Evolutionary conservation across 208 protist genomes (phyloP).

Genomic region (Sergeia podlipaevii): DNA sequence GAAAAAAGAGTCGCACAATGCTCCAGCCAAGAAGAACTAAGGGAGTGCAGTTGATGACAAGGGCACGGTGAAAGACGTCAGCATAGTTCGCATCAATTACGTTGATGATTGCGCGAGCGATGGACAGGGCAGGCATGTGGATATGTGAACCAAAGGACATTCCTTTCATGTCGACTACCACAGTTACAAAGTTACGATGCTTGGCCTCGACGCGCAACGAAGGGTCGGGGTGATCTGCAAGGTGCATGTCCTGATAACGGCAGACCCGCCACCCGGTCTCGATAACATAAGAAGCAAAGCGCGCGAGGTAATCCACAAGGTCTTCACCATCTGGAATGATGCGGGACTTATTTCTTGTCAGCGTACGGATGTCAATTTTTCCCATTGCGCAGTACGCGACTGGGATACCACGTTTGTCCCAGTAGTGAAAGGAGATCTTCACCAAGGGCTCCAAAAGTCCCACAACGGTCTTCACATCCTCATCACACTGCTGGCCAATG

Average conservation of each 20-base stretch:
- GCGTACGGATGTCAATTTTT: no score
- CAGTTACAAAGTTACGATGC: conserved; percentile 21
- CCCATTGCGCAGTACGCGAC: no score
- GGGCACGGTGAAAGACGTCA: conserved; percentile 41
- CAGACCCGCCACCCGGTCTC: conserved; percentile 37
- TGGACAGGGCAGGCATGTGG: conserved; percentile 14
- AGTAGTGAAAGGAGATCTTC: conserved; percentile 61
- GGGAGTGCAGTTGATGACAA: conserved; percentile 45
- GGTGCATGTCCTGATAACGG: conserved; percentile 32
- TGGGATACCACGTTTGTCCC: conserved; percentile 56
- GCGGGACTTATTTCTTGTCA: no score
- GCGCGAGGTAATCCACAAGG: conserved; percentile 30
- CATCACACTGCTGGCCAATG: no score
- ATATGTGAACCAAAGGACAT: conserved; percentile 21
- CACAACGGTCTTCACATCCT: no score
- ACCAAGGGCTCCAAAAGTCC: no score
- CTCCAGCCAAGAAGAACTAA: conserved; percentile 35
- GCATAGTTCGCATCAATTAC: conserved; percentile 52
- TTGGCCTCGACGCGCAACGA: conserved; percentile 1
- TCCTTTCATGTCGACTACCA: conserved; percentile 23
- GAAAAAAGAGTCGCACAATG: conserved; percentile 32
- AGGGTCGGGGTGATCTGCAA: conserved; percentile 20
- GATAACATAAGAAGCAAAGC: conserved; percentile 21
- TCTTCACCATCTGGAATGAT: no score
- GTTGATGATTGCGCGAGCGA: conserved; percentile 9